Base-by-base conservation (phyloP, 1,139 yeast species). In the Yamadazyma siamensis region DNA sequence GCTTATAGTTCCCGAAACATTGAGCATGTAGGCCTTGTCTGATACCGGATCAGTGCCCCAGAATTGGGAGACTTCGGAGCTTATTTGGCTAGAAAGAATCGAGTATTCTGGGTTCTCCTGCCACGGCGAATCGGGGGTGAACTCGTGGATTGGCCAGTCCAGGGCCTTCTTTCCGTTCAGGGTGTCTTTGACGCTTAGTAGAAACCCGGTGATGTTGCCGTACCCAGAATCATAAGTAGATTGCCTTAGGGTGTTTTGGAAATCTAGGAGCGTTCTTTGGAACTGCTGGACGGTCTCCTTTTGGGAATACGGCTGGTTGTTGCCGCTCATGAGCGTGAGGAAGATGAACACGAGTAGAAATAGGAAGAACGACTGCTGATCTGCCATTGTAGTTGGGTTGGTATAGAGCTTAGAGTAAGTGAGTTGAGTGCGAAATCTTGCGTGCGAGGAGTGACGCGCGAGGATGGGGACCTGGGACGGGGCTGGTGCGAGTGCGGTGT, bases 121-220 rank as follows among this genome's bases (percentile, higher is more conserved):
- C 76, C 83, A 81, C 4, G 75, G 71, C 13, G 56, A 45, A 6
- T 60, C 54, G 19, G 61, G 53, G 20, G 60, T 56, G 34, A 39
- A 67, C 2, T 61, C 29, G 17, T 69, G 77, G 16, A 80, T 50
- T 1, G 88, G 88, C 75, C 81, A 81, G 0, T 77, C 64, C 32
- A 71, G 65, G 0, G 49, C 55, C 23, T 64, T 60, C 32, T 65
- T 60, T 8, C 72, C 71, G 4, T 57, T 46, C 4, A 66, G 12
- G 20, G 64, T 67, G 50, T 83, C 91, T 7, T 61, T 56, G 44
- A 80, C 84, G 29, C 82, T 77, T 35, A 78, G 56, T 47, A 64
- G 67, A 39, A 80, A 73, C 6, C 95, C 95, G 0, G 94, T 83
- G 8, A 86, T 53, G 45, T 84, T 81, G 1, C 83, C 84, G 50